A percentile compares a stretch with the other conserved stretches of the same genome.
phyloP scores from a whole-genome alignment of 164 flowering plant genomes.

The Platanus orientalis region DNA sequence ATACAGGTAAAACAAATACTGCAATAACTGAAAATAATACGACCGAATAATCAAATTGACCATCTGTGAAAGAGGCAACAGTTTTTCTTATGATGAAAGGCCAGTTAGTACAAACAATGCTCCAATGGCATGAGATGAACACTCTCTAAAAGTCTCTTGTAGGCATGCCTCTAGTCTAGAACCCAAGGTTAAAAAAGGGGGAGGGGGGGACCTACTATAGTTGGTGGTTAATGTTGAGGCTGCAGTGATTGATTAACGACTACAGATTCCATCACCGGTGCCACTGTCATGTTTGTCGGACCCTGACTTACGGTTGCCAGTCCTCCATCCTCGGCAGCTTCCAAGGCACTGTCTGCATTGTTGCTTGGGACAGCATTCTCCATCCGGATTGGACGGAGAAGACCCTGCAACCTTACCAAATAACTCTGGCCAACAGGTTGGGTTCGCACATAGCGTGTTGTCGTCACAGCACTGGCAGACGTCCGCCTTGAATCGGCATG shows the following conservation, averaged over 20 bases:
- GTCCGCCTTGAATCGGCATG: constrained; percentile 61
- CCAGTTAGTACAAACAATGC: no score
- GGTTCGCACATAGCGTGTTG: constrained; percentile 47
- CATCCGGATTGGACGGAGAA: constrained; percentile 58
- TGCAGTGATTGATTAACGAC: constrained; percentile 8
- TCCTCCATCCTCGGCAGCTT: constrained; percentile 51
- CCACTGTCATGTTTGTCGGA: constrained; percentile 3
- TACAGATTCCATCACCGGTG: constrained; percentile 3
- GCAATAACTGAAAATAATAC: no score
- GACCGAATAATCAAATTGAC: no score
- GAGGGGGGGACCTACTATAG: no score
- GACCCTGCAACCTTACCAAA: constrained; percentile 68
- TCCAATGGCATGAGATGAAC: no score
- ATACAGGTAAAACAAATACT: no score
- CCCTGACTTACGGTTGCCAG: constrained; percentile 6
- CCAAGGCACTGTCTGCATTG: constrained; percentile 36
- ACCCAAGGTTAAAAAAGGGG: background rate
- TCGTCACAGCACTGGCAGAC: constrained; percentile 40
- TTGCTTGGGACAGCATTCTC: constrained; percentile 42
- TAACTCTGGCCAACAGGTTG: constrained; percentile 73
- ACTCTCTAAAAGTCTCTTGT: no score
- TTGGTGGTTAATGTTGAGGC: constrained; percentile 1
- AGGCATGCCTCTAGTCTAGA: background rate
- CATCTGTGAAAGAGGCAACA: no score
- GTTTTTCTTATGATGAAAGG: no score